Percentiles rank a stretch among this genome's conserved stretches.
phyloP scores from a whole-genome alignment of 108 stramenopile genomes.

The Skeletonema marinoi region DNA sequence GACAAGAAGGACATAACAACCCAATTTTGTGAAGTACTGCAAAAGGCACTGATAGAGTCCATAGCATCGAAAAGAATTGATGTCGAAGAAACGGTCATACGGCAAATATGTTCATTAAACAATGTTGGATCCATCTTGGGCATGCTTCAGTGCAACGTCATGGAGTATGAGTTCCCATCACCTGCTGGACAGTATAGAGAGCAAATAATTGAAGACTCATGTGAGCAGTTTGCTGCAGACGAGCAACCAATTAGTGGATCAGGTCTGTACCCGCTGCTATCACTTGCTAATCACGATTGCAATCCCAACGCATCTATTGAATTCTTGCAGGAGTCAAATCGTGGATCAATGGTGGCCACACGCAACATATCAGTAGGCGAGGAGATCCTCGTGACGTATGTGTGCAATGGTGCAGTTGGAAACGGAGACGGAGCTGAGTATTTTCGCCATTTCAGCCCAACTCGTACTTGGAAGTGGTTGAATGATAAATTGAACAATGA shows the following conservation, averaged over 20 bases:
- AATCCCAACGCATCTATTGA: constrained; percentile 46
- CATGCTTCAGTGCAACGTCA: constrained; percentile 41
- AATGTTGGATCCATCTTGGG: constrained; percentile 22
- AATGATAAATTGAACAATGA: constrained; percentile 5
- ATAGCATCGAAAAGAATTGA: neutral
- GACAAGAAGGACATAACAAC: neutral
- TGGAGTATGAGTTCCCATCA: constrained; percentile 27
- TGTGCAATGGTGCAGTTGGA: constrained; percentile 34
- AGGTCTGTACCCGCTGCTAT: constrained; percentile 32
- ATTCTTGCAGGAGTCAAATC: constrained; percentile 33
- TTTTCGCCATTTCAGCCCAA: constrained; percentile 27
- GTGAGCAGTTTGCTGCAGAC: neutral
- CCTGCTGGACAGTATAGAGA: constrained; percentile 18
- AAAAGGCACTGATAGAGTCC: neutral
- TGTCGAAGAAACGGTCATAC: neutral
- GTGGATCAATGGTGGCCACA: constrained; percentile 30
- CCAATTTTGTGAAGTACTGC: neutral
- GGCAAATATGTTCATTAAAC: constrained; percentile 5
- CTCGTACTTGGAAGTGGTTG: constrained; percentile 41
- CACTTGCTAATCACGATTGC: constrained; percentile 41
- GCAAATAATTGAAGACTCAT: neutral
- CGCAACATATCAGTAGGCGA: constrained; percentile 26
- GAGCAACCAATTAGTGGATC: constrained; percentile 18
- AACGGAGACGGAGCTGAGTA: constrained; percentile 6
- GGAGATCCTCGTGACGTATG: constrained; percentile 35